A percentile compares a stretch with the other conserved stretches of the same genome.
Evolutionary conservation across 805 yeast species (phyloP).

Genomic region (Candida hispaniensis): DNA sequence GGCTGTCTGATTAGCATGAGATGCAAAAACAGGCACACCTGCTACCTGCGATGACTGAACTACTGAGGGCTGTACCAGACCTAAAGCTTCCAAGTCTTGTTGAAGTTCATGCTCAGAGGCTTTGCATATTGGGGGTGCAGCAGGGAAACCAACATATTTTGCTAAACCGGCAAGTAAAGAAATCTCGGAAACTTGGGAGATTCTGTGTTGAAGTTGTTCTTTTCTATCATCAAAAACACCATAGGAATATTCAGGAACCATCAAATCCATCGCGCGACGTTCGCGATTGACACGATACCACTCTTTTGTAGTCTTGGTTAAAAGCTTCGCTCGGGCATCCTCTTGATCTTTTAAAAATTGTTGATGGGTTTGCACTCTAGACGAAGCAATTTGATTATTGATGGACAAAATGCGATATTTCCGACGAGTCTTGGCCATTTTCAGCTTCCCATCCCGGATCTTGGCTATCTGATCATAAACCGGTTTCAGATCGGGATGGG

Average conservation of each 20-base stretch:
- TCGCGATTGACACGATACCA: conserved; percentile 93
- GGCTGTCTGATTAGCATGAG: too few species aligned
- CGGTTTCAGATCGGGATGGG: conserved; percentile 79
- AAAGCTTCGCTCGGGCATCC: conserved; percentile 54
- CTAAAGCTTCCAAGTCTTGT: conserved; percentile 63
- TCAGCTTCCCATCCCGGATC: conserved; percentile 60
- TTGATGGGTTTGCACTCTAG: conserved; percentile 73
- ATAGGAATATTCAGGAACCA: conserved; percentile 38
- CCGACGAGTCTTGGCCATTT: conserved; percentile 39
- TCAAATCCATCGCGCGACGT: conserved; percentile 65
- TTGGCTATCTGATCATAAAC: conserved; percentile 62
- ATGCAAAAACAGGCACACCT: too few species aligned
- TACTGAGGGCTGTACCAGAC: too few species aligned
- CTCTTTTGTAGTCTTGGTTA: conserved; percentile 62
- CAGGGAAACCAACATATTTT: conserved; percentile 66
- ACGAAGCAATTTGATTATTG: conserved; percentile 68
- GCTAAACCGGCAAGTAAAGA: conserved; percentile 59
- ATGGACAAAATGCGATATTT: conserved; percentile 67
- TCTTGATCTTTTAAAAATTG: conserved; percentile 58
- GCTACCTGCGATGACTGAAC: too few species aligned
- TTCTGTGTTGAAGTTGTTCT: conserved; percentile 54
- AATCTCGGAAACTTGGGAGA: conserved; percentile 55
- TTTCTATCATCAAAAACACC: conserved; percentile 34
- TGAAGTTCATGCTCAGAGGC: conserved; percentile 63
- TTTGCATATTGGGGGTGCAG: conserved; percentile 57